Evolutionary conservation across 148 eudicot genomes (phyloP).

Genomic region (Salicornia ramosissima): DNA sequence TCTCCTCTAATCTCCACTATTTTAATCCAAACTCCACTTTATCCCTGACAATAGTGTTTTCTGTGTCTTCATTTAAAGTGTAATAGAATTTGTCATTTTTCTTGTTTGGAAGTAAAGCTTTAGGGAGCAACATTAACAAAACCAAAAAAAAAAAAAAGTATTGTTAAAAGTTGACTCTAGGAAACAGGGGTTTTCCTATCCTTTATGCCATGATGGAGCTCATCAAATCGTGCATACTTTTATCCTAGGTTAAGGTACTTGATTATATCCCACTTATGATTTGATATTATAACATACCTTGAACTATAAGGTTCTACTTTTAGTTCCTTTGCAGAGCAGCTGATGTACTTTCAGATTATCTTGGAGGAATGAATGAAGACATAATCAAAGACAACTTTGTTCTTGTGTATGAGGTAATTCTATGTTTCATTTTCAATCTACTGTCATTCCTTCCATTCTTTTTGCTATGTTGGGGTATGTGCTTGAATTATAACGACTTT

Average conservation of each 20-base stretch:
- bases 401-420: slow-evolving; percentile 81
- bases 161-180: background rate
- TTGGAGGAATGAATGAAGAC: slow-evolving; percentile 93
- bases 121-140: background rate
- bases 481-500: background rate
- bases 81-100: background rate
- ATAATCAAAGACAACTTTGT: slow-evolving; percentile 93
- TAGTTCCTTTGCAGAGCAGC: slow-evolving; percentile 98
- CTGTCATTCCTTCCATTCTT: background rate
- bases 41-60: background rate
- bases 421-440: background rate
- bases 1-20: background rate
- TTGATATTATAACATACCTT: slow-evolving; percentile 9
- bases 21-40: background rate
- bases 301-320: slow-evolving; percentile 20
- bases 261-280: background rate
- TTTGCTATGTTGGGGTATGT: background rate
- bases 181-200: background rate
- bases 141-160: too few species aligned
- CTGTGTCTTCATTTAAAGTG: background rate
- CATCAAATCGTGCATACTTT: background rate
- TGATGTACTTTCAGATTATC: slow-evolving; percentile 82
- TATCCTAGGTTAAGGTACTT: background rate
- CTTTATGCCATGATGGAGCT: background rate
- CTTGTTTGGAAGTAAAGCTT: background rate